Evolutionary conservation across 257 asterid species (phyloP).

Genomic region (Coffea canephora): DNA sequence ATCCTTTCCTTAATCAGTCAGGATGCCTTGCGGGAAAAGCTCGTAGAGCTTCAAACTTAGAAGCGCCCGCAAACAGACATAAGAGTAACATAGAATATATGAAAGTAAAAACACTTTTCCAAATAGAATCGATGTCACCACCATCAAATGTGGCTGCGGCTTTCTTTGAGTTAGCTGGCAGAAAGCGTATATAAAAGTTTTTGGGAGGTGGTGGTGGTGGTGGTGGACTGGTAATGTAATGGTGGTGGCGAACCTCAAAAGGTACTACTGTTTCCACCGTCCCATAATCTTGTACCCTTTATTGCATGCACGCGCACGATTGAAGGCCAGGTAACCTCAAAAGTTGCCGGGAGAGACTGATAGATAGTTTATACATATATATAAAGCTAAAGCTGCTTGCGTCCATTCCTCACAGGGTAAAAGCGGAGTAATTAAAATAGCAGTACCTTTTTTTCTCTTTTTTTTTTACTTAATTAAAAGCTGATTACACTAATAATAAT

Average conservation of each 20-base stretch:
- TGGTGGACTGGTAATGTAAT: background rate
- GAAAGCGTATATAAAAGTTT: slow-evolving; percentile 8
- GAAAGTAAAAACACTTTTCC: background rate
- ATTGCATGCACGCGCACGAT: slow-evolving; percentile 19
- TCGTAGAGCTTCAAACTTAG: too few species aligned
- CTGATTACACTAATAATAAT: too few species aligned
- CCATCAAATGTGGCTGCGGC: background rate
- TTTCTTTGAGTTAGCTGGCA: slow-evolving; percentile 5
- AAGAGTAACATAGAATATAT: background rate
- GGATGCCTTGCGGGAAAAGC: too few species aligned
- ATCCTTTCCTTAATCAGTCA: too few species aligned
- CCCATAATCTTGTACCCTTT: background rate
- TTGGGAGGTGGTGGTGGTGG: background rate
- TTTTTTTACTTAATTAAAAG: too few species aligned
- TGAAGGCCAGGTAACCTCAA: background rate
- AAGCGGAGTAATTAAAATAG: background rate
- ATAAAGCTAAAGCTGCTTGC: background rate
- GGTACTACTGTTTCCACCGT: background rate
- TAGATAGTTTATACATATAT: background rate
- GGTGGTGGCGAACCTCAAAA: too few species aligned
- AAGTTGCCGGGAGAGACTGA: background rate
- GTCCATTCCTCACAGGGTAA: background rate
- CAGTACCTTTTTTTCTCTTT: too few species aligned
- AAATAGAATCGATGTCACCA: background rate
- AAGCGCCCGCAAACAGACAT: too few species aligned